Evolutionary conservation across 495 filamentous ascomycete species (phyloP), one percentile per base, ranked within the genome.

Genomic region (Xylaria palmicola): DNA sequence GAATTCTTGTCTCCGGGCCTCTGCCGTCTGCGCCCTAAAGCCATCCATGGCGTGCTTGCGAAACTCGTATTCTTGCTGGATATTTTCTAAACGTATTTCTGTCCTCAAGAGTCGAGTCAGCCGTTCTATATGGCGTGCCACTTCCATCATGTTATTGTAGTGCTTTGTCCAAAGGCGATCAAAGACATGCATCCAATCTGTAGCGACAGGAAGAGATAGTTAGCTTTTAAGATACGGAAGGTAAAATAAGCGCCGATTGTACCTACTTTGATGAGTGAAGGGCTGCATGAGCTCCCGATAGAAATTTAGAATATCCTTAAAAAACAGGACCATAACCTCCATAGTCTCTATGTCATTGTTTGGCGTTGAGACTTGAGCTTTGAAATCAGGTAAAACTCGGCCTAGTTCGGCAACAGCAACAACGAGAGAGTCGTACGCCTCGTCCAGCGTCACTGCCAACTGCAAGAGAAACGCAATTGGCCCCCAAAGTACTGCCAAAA

Each of bases 21-120:
- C 44, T 27, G 2, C 8, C 9, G 0, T 12, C 20, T 27, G 44
- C 22, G 22, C 10, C 54, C 10, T 65, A 40, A 57, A 70, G 40
- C 15, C 55, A 6, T 47, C 22, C 24, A 47, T 13, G 10, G 44
- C 63, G 8, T 26, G 41, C n/a, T 49, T 13, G 27, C 64, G 51
- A 50, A 52, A 53, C 3, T 66, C 56, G 48, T 69, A 45, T 57
- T 63, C 66, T 64, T 65, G 55, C n/a, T 58, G 54, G 39, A 69
- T 66, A 19, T 67, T 49, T 55, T 63, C 64, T 32, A 66, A 45
- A 17, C 49, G 36, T 19, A 67, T 62, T 44, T 69, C 50, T 34
- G 60, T 64, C 39, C 64, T 60, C 48, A 69, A 56, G 1, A 69
- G 39, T n/a, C 59, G 15, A 30, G 56, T 43, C 34, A 60, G 64